These are phyloP conservation scores for Emmonsia crescens DNA, from an alignment of 2,329 filamentous ascomycete genomes.

Conservation along the genomic window DNA sequence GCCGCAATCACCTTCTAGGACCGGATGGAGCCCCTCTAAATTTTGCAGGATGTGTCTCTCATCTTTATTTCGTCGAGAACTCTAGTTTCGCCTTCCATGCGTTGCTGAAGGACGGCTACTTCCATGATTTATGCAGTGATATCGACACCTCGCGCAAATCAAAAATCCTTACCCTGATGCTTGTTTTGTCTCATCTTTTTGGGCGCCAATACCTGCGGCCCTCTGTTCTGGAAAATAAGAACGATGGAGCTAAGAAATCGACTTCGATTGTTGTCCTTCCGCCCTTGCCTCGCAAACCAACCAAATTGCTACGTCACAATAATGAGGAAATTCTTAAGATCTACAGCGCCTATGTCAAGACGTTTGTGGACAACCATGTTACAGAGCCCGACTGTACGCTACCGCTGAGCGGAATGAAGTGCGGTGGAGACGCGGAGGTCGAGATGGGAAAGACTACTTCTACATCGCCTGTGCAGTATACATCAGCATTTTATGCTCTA, in stretches of 20 bases:
- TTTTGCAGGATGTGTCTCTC: constrained; percentile 58
- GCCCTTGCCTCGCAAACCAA: constrained; percentile 47
- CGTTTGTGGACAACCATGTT: constrained; percentile 57
- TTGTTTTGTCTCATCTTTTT: constrained; percentile 62
- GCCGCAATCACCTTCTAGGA: constrained; percentile 56
- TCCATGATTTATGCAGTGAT: constrained; percentile 51
- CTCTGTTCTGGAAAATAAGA: constrained; percentile 38
- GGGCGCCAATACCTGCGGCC: constrained; percentile 40
- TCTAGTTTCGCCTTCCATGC: constrained; percentile 67
- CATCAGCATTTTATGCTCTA: constrained; percentile 58
- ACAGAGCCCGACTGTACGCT: constrained; percentile 43
- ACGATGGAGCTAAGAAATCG: constrained; percentile 44
- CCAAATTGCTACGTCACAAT: constrained; percentile 47
- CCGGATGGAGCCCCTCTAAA: constrained; percentile 54
- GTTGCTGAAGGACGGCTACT: constrained; percentile 59
- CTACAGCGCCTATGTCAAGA: constrained; percentile 58
- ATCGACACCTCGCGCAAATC: constrained; percentile 38
- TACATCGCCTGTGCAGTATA: constrained; percentile 22
- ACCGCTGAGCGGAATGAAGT: constrained; percentile 47
- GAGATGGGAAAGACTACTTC: constrained; percentile 4
- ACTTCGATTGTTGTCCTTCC: constrained; percentile 58
- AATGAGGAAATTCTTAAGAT: constrained; percentile 56
- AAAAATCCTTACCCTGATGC: constrained; percentile 49
- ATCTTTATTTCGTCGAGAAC: constrained; percentile 68
- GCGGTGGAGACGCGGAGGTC: constrained; percentile 24